Conservation (phyloP, 2,329 filamentous ascomycete genomes). For the Graphilbum sp. region DNA sequence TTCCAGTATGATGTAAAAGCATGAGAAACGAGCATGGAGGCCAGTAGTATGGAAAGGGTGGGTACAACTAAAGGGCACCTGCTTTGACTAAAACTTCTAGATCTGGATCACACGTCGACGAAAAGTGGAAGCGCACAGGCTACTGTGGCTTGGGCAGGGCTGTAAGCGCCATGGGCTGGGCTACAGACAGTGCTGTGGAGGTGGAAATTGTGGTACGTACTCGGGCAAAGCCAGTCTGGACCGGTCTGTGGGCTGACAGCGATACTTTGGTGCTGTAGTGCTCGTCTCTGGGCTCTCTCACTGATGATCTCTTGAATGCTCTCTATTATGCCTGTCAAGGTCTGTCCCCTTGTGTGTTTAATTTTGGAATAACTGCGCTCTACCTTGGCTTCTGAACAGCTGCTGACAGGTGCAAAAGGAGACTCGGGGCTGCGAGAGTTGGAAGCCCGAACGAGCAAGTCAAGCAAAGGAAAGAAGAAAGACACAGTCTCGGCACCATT, state of each 20-base stretch:
- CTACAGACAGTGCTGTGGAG: constrained; percentile 36
- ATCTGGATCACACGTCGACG: constrained; percentile 30
- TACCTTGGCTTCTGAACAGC: background rate
- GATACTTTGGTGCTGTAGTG: too few species aligned
- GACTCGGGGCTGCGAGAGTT: constrained; percentile 30
- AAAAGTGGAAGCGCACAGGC: constrained; percentile 34
- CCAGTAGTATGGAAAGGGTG: too few species aligned
- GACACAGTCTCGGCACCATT: background rate
- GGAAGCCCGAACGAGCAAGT: constrained; percentile 19
- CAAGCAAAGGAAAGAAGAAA: constrained; percentile 12
- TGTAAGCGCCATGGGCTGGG: constrained; percentile 46
- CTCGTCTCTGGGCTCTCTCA: constrained; percentile 69
- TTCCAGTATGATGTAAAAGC: too few species aligned
- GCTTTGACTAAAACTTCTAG: constrained; percentile 18
- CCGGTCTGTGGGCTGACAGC: too few species aligned
- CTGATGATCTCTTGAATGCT: constrained; percentile 43
- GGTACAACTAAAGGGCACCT: too few species aligned
- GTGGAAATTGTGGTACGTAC: constrained; percentile 52
- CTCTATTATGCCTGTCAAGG: constrained; percentile 40
- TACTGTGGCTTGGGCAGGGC: constrained; percentile 57
- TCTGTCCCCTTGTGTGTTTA: constrained; percentile 12
- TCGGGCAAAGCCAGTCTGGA: background rate
- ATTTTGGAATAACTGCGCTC: constrained; percentile 2
- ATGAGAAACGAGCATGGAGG: too few species aligned
- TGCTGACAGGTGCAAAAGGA: constrained; percentile 12